These are phyloP conservation scores for Trichoderma lentiforme DNA, from an alignment of 2,329 filamentous ascomycete genomes.

Conservation along the genomic window DNA sequence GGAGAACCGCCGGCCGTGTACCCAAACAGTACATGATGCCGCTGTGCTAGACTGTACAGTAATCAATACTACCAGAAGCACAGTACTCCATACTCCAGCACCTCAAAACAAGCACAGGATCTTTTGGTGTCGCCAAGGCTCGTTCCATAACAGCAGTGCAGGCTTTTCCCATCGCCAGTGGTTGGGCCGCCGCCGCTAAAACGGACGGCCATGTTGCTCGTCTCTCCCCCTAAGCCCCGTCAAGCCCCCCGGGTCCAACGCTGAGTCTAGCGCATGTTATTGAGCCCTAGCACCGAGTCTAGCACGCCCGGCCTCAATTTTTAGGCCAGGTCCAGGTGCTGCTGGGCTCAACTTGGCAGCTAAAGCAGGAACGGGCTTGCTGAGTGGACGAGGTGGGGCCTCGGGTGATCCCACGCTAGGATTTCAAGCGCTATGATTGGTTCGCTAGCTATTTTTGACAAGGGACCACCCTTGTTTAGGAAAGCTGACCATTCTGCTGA, in stretches of 20 bases:
- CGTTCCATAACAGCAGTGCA: background rate
- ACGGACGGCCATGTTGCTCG: background rate
- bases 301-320: background rate
- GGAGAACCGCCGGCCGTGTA: background rate
- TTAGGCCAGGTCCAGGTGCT: constrained; percentile 3
- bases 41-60: background rate
- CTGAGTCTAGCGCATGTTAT: background rate
- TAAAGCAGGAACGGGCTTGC: constrained; percentile 19
- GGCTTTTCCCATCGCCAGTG: background rate
- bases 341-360: constrained; percentile 15
- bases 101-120: too few species aligned
- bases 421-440: background rate
- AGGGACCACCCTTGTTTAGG: background rate
- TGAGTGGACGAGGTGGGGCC: constrained; percentile 15
- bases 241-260: background rate
- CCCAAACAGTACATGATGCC: background rate
- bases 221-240: background rate
- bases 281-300: background rate
- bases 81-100: too few species aligned
- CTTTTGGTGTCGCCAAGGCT: constrained; percentile 11
- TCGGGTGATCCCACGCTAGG: constrained; percentile 13
- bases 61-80: too few species aligned
- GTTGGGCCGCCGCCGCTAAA: constrained; percentile 10
- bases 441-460: background rate
- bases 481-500: constrained; percentile 11